Evolutionary conservation across 1,284 basidiomycete species (phyloP).

Genomic region (Apiotrichum siamense): DNA sequence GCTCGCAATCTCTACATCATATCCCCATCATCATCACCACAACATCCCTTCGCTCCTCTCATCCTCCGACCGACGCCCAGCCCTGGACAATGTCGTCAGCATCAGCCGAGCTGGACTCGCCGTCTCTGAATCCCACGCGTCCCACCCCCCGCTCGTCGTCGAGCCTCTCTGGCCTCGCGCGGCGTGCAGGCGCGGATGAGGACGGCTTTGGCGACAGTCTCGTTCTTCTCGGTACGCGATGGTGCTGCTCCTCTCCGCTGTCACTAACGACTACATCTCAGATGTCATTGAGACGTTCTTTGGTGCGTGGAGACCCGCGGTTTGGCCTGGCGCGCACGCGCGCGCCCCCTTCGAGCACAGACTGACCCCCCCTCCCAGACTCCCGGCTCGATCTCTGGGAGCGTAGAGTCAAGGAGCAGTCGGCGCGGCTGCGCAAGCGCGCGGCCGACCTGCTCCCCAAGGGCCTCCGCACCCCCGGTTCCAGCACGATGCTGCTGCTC

Average conservation of each 20-base stretch:
- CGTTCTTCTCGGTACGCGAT: slow-evolving; percentile 38
- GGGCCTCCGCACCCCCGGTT: slow-evolving; percentile 48
- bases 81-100: not conserved
- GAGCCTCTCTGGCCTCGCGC: slow-evolving; percentile 30
- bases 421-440: slow-evolving; percentile 68
- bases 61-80: too few species aligned
- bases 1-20: too few species aligned
- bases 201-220: slow-evolving; percentile 39
- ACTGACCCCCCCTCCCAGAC: slow-evolving; percentile 49
- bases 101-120: slow-evolving; percentile 6
- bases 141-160: slow-evolving; percentile 14
- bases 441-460: slow-evolving; percentile 65
- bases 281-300: slow-evolving; percentile 49
- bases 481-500: slow-evolving; percentile 25
- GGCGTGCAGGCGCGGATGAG: slow-evolving; percentile 28
- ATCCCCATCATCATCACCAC: too few species aligned
- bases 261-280: slow-evolving; percentile 6
- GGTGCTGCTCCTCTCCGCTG: too few species aligned
- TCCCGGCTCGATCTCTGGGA: slow-evolving; percentile 84
- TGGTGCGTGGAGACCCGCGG: slow-evolving; percentile 20
- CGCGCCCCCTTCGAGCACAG: too few species aligned
- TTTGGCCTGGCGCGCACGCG: too few species aligned
- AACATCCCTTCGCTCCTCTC: too few species aligned
- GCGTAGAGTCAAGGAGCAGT: slow-evolving; percentile 75
- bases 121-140: slow-evolving; percentile 3